Base-by-base conservation (phyloP, 2,329 filamentous ascomycete species). In the Colletotrichum abscissum region DNA sequence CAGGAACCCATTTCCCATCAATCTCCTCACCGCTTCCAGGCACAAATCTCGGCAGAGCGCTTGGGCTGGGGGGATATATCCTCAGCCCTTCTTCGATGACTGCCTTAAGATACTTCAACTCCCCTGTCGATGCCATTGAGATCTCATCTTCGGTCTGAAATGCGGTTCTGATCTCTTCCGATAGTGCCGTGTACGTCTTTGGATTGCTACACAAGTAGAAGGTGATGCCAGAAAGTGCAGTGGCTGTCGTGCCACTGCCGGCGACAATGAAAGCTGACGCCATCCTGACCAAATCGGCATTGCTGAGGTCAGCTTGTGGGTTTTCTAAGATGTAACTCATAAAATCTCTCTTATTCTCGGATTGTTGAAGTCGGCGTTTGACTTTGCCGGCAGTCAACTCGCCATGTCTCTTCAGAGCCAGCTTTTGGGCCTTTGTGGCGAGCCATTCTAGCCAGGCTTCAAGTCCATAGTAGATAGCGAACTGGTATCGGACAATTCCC, bases 161-260 rank as follows among this genome's bases (percentile, higher is more conserved):
- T 2, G 76, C 58, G 19, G 42, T 62, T 19, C 73, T 46, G 2
- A 84, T 76, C 67, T 83, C 82, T 5, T 76, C 35, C 26, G 76
- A 78, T 26, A 83, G 74, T 52, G 76, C 82, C 16, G 77, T 38
- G 9, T 82, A 73, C 4, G 73, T 76, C 0, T 78, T 66, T 0
- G 81, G 81, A 49, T 83, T 81, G 5, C 52, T 77, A 1, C 77
- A 71, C 12, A 89, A 78, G 1, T 84, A 78, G 64, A 81, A 87
- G 0, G 84, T 84, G 0, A 80, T 78, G 3, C 85, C 86, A 0
- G 80, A 78, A 9, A 88, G 76, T 4, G 82, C 77, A 0, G 85
- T 86, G 0, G 86, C 85, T 0, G 85, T 87, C 0, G 86, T 88
- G 63, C 87, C 86, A 14, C 80, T 82, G 0, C 86, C 86, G 0